Evolutionary conservation across 129 eudicot species (phyloP).

Genomic region (carrot (Daucus carota)): DNA sequence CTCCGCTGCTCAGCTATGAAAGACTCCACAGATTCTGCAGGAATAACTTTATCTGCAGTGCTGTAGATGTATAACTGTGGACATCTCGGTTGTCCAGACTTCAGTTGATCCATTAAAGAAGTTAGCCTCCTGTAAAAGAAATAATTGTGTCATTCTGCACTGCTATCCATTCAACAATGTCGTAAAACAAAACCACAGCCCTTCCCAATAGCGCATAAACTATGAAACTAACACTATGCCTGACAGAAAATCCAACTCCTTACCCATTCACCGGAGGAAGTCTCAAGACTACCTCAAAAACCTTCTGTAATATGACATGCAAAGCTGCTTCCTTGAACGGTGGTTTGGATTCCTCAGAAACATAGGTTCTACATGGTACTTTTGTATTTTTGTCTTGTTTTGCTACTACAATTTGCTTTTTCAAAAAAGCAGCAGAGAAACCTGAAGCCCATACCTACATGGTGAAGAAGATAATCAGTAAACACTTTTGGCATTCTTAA

Average conservation of each 20-base stretch:
- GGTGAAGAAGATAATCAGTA: not conserved
- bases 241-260: not conserved
- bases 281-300: slow-evolving; percentile 69
- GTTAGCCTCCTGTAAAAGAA: slow-evolving; percentile 69
- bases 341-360: slow-evolving; percentile 44
- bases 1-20: slow-evolving; percentile 66
- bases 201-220: too few species aligned
- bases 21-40: slow-evolving; percentile 72
- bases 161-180: not conserved
- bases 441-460: slow-evolving; percentile 95
- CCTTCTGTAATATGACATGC: slow-evolving; percentile 61
- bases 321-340: slow-evolving; percentile 66
- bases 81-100: slow-evolving; percentile 69
- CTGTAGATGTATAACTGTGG: slow-evolving; percentile 94
- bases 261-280: slow-evolving; percentile 73
- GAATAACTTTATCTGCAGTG: slow-evolving; percentile 88
- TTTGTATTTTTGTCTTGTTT: slow-evolving; percentile 6
- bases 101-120: slow-evolving; percentile 44
- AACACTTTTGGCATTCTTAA: not conserved
- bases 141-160: not conserved
- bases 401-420: slow-evolving; percentile 57
- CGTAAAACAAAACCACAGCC: not conserved
- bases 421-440: slow-evolving; percentile 93
- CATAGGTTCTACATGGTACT: slow-evolving; percentile 21
- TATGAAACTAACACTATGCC: not conserved